phyloP scores from a whole-genome alignment of 2,329 filamentous ascomycete genomes.

The Hypoxylon sp. region DNA sequence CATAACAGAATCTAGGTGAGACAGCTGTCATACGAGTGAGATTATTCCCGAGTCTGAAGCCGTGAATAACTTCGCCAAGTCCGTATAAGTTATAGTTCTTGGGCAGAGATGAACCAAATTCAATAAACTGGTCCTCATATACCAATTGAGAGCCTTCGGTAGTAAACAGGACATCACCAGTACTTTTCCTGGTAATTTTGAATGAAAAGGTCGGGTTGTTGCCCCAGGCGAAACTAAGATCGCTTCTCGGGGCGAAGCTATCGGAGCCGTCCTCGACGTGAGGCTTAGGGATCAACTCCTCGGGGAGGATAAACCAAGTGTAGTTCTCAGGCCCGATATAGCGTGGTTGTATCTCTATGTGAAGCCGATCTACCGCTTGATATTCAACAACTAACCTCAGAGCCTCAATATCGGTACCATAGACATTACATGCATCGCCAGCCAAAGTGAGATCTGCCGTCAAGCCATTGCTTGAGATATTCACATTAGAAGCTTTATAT shows the following conservation, averaged over 20 bases:
- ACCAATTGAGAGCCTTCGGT: conserved; percentile 76
- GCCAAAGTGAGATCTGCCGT: conserved; percentile 80
- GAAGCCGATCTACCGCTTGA: conserved; percentile 75
- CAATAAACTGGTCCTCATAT: conserved; percentile 84
- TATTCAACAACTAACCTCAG: conserved; percentile 78
- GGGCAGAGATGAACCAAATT: conserved; percentile 76
- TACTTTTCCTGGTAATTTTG: conserved; percentile 71
- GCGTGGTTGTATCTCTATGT: conserved; percentile 78
- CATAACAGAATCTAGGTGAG: conserved; percentile 13
- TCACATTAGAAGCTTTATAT: conserved; percentile 75
- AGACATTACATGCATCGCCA: conserved; percentile 80
- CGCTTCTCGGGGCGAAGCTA: conserved; percentile 64
- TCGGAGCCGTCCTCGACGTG: conserved; percentile 58
- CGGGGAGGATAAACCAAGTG: conserved; percentile 77
- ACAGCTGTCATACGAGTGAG: conserved; percentile 67
- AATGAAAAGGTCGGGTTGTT: conserved; percentile 77
- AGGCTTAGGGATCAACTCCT: conserved; percentile 73
- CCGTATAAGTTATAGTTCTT: conserved; percentile 83
- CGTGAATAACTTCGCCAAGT: conserved; percentile 80
- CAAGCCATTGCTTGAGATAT: conserved; percentile 67
- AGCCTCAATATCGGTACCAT: conserved; percentile 80
- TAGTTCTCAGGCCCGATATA: conserved; percentile 73
- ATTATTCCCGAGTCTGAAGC: conserved; percentile 79
- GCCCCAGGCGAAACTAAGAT: conserved; percentile 68
- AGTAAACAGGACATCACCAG: conserved; percentile 76